Evolutionary conservation across 1,139 yeast species (phyloP).

Genomic region (Blastobotrys apis): DNA sequence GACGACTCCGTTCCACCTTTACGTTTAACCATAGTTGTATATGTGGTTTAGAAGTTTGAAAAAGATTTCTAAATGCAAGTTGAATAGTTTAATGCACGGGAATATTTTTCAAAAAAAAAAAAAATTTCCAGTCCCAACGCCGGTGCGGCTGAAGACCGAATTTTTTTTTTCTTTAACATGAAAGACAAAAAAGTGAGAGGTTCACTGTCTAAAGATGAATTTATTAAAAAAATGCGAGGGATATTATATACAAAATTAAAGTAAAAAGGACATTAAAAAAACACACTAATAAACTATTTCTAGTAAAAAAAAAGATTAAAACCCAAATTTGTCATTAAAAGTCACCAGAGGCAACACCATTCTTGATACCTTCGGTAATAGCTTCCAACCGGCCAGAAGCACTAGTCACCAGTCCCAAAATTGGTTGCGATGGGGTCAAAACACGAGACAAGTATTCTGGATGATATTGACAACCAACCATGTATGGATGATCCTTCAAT

Average conservation of each 20-base stretch:
- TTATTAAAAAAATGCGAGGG: background rate
- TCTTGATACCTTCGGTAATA: slow-evolving; percentile 16
- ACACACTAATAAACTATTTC: no score
- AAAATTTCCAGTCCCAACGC: slow-evolving; percentile 3
- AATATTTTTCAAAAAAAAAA: no score
- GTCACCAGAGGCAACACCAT: background rate
- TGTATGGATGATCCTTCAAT: slow-evolving; percentile 76
- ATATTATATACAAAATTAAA: background rate
- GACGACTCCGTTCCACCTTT: slow-evolving; percentile 25
- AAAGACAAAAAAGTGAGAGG: slow-evolving; percentile 1
- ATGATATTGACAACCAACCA: slow-evolving; percentile 94
- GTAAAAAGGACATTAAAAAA: background rate
- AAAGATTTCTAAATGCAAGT: background rate
- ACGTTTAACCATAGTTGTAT: slow-evolving; percentile 20
- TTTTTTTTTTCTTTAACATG: slow-evolving; percentile 3
- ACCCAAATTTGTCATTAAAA: background rate
- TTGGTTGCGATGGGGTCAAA: slow-evolving; percentile 93
- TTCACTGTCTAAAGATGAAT: background rate
- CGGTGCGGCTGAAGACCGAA: slow-evolving; percentile 3
- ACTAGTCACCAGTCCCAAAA: slow-evolving; percentile 94
- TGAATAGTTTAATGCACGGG: no score
- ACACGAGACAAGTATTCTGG: slow-evolving; percentile 97
- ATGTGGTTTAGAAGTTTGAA: background rate
- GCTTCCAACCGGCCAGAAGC: slow-evolving; percentile 70
- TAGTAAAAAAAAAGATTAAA: background rate